These are phyloP conservation scores for Xerocomellus dryophilus DNA, from an alignment of 768 basidiomycete genomes.

Conservation along the genomic window DNA sequence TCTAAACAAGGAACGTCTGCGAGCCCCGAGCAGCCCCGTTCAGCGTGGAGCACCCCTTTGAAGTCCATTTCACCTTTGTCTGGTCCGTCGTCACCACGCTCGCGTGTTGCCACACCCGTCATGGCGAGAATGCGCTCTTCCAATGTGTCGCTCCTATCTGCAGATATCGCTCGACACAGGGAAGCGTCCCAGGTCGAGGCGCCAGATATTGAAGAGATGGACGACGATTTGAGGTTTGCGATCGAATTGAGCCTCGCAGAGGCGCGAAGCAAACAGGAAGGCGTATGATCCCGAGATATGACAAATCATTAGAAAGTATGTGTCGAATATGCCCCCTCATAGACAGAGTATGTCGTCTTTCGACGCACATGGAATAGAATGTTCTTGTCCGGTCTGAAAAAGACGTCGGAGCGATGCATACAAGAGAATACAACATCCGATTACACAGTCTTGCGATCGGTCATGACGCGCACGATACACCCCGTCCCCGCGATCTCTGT, in stretches of 20 bases:
- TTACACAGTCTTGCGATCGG: constrained; percentile 59
- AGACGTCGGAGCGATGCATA: neutral
- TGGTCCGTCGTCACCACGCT: constrained; percentile 17
- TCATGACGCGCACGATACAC: constrained; percentile 88
- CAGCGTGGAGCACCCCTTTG: constrained; percentile 43
- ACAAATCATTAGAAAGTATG: neutral
- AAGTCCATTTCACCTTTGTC: constrained; percentile 18
- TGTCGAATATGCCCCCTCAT: neutral
- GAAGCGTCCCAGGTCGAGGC: neutral
- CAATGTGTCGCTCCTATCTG: constrained; percentile 14
- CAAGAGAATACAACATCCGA: neutral
- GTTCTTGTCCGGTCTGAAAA: neutral
- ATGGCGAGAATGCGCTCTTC: constrained; percentile 6
- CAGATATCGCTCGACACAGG: constrained; percentile 8
- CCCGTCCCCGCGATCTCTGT: constrained; percentile 93
- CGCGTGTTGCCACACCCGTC: constrained; percentile 10
- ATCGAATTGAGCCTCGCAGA: constrained; percentile 73
- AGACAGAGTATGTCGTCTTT: neutral
- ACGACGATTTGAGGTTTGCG: constrained; percentile 63
- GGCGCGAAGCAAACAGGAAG: constrained; percentile 13
- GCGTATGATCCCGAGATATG: constrained; percentile 3
- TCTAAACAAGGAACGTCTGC: constrained; percentile 16
- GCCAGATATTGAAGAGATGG: constrained; percentile 40
- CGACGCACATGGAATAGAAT: constrained; percentile 5
- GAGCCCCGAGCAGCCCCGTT: constrained; percentile 18